Conservation (phyloP, 1,284 basidiomycete species). For the Takashimella koratensis region DNA sequence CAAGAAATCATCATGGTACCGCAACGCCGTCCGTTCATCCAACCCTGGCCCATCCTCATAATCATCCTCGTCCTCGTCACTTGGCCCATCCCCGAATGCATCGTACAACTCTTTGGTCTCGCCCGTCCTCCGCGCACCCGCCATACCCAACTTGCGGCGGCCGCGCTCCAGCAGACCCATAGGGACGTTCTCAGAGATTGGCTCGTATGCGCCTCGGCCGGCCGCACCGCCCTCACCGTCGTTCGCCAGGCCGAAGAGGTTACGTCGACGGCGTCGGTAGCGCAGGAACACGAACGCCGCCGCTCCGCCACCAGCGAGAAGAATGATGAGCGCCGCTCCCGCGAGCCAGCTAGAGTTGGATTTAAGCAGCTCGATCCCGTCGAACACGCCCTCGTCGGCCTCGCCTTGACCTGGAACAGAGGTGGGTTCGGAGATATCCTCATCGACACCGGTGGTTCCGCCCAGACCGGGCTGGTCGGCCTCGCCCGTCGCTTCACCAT, state of each 20-base stretch:
- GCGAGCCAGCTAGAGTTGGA: slow-evolving; percentile 80
- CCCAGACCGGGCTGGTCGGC: slow-evolving; percentile 35
- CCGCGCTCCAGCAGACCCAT: slow-evolving; percentile 61
- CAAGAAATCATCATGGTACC: slow-evolving; percentile 49
- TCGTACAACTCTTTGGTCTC: slow-evolving; percentile 75
- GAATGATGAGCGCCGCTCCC: slow-evolving; percentile 68
- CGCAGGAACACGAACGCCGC: slow-evolving; percentile 57
- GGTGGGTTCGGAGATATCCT: slow-evolving; percentile 16
- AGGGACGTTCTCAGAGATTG: slow-evolving; percentile 63
- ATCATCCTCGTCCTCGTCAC: slow-evolving; percentile 39
- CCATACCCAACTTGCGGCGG: slow-evolving; percentile 33
- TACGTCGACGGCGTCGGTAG: slow-evolving; percentile 57
- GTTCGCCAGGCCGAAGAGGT: slow-evolving; percentile 36
- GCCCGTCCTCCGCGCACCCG: slow-evolving; percentile 52
- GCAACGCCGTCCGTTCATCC: slow-evolving; percentile 31
- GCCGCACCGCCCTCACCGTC: slow-evolving; percentile 44
- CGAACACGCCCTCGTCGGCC: slow-evolving; percentile 78
- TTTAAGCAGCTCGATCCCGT: slow-evolving; percentile 71
- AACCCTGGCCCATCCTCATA: slow-evolving; percentile 7
- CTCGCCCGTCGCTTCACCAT: slow-evolving; percentile 55
- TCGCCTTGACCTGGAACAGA: slow-evolving; percentile 15
- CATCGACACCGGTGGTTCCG: slow-evolving; percentile 10
- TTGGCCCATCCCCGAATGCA: slow-evolving; percentile 70
- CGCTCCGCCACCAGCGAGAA: slow-evolving; percentile 60
- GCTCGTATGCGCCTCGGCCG: slow-evolving; percentile 60